Evolutionary conservation across 2,329 filamentous ascomycete species (phyloP).

Genomic region (Metarhizium sp.): DNA sequence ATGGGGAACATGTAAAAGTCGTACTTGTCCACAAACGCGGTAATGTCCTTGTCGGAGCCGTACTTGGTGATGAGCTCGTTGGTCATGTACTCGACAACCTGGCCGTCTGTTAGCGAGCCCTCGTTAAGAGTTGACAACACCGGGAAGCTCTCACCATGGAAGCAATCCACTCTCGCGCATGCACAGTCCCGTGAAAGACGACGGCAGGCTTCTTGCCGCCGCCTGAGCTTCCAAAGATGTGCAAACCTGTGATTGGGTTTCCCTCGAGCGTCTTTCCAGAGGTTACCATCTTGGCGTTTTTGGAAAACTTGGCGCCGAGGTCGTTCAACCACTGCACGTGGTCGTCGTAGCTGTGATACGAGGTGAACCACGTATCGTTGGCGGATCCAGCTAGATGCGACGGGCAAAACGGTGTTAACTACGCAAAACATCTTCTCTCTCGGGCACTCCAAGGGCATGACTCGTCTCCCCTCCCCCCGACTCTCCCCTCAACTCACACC

Average conservation of each 20-base stretch:
- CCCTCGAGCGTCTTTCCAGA: constrained; percentile 38
- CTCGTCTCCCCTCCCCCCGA: neutral
- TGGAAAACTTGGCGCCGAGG: constrained; percentile 30
- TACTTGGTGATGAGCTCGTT: constrained; percentile 40
- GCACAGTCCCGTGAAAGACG: constrained; percentile 48
- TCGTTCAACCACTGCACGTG: constrained; percentile 40
- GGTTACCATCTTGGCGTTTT: constrained; percentile 37
- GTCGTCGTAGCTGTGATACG: constrained; percentile 42
- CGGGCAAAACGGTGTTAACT: neutral
- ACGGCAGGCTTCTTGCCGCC: constrained; percentile 40
- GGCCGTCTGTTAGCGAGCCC: constrained; percentile 14
- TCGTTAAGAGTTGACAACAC: neutral
- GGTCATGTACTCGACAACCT: constrained; percentile 39
- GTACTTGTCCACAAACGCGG: constrained; percentile 45
- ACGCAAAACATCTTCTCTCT: too few species aligned
- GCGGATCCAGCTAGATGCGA: constrained; percentile 12
- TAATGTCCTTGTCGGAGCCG: constrained; percentile 24
- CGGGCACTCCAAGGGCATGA: neutral
- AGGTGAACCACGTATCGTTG: constrained; percentile 38
- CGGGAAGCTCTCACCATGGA: constrained; percentile 29
- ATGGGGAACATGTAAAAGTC: constrained; percentile 59
- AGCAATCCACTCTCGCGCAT: constrained; percentile 52
- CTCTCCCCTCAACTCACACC: neutral
- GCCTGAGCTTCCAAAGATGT: constrained; percentile 39
- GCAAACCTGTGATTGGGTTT: constrained; percentile 50